Base-by-base conservation (phyloP, 345 rosid species). In the Hevea brasiliensis region DNA sequence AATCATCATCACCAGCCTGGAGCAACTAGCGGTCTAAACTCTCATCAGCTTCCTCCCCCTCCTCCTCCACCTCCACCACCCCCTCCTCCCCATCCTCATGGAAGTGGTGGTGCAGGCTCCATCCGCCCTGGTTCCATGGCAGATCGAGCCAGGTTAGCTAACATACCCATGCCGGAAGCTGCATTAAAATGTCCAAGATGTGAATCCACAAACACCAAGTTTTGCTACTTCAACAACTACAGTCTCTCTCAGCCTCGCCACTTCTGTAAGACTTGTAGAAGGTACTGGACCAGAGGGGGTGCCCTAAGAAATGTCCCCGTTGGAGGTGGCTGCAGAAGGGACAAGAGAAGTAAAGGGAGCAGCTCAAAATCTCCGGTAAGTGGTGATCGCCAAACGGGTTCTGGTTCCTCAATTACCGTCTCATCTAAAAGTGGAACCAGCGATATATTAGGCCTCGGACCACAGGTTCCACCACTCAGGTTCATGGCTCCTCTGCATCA, bases 211-310 rank as follows among this genome's bases (percentile, higher is more conserved):
- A 94, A 94, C 87, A 94, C 98, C 8, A 92, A 94, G 77, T 94
- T 94, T 76, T 94, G 98, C 78, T 94, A 94, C 83, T 94, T 90
- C 86, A 94, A 94, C 87, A 94, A 94, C 92, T 94, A 94, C 85
- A 90, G 94, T 69, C 96, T 90, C 53, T 63, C 97, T 7, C 99
- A 94, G 90, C 99, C 99, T 61, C 89, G 99, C 18, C 99, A 94
- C 92, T 94, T 92, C 71, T 94, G 99, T 86, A 94, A 92, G 53
- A 89, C 98, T 26, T 94, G 99, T 77, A 80, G 98, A 68, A 82
- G 99, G 84, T 94, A 94, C 89, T 94, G 99, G 99, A 94, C 99
- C 10, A 82, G 92, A 80, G 98, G 98, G 0, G 98, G 98, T 27
- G 92, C 98, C 51, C 82, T 94, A 18, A 84, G 98, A 18, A 94